Conservation (phyloP, 441 rosid genomes). For the Pelargonium cotyledonis region DNA sequence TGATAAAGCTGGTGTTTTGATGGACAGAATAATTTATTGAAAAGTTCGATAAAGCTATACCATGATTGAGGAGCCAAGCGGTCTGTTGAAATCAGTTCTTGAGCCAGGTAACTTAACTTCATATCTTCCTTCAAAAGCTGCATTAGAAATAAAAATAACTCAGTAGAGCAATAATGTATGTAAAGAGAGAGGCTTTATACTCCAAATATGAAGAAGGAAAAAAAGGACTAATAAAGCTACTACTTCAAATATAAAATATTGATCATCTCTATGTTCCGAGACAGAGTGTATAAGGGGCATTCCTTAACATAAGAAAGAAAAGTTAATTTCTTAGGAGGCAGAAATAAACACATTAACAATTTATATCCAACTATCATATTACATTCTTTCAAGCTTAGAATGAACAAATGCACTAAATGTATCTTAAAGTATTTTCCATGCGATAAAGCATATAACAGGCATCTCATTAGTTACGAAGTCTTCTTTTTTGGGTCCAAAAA, state of each 20-base stretch:
- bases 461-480: neutral
- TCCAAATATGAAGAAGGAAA: neutral
- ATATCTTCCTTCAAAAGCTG: conserved; percentile 98
- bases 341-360: too few relatives aligned
- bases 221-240: neutral
- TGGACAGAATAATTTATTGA: conserved; percentile 11
- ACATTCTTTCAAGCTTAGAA: too few relatives aligned
- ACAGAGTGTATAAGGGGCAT: neutral
- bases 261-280: neutral
- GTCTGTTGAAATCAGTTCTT: conserved; percentile 79
- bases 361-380: too few relatives aligned
- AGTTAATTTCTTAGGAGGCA: too few relatives aligned
- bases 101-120: conserved; percentile 95
- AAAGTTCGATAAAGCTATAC: conserved; percentile 42
- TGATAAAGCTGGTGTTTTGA: conserved; percentile 6
- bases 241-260: neutral
- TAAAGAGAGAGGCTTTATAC: conserved; percentile 3
- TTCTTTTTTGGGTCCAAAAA: neutral
- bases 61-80: conserved; percentile 97
- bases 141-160: conserved; percentile 19
- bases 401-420: neutral
- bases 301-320: neutral
- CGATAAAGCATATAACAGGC: neutral
- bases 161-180: conserved; percentile 10
- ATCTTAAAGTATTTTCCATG: neutral